These are phyloP conservation scores for Albizia julibrissin DNA, from an alignment of 306 rosid species.

Conservation along the genomic window DNA sequence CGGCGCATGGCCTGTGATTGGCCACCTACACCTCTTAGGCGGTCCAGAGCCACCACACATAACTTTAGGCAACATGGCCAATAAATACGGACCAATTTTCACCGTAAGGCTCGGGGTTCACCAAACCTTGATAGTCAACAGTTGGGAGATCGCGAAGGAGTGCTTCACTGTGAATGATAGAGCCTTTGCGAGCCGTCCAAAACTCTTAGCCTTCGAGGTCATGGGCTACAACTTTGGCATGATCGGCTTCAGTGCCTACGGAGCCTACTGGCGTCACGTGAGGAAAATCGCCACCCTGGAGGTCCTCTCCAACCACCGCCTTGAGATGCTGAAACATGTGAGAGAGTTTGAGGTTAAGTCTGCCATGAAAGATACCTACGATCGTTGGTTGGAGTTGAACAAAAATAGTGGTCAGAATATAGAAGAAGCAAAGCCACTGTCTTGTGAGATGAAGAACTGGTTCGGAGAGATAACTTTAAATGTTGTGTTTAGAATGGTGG, in stretches of 20 bases:
- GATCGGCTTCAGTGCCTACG: slow-evolving; percentile 37
- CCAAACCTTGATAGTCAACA: slow-evolving; percentile 12
- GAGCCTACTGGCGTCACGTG: slow-evolving; percentile 44
- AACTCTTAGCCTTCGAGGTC: not conserved
- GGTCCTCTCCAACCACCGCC: slow-evolving; percentile 29
- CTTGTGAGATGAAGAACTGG: slow-evolving; percentile 43
- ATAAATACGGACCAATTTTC: slow-evolving; percentile 29
- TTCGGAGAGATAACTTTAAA: slow-evolving; percentile 24
- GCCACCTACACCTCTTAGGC: not conserved
- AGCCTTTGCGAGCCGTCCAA: slow-evolving; percentile 16
- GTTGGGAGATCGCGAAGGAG: slow-evolving; percentile 29
- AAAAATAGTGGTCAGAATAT: not conserved
- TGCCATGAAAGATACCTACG: slow-evolving; percentile 24
- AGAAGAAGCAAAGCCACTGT: not conserved
- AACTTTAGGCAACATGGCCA: not conserved
- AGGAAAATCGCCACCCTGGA: slow-evolving; percentile 37
- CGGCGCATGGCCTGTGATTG: not conserved
- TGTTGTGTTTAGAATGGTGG: slow-evolving; percentile 22
- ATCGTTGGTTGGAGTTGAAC: not conserved
- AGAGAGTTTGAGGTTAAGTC: slow-evolving; percentile 26
- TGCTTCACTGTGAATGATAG: slow-evolving; percentile 3
- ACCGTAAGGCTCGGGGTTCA: not conserved
- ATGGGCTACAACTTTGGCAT: slow-evolving; percentile 25
- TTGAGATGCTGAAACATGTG: slow-evolving; percentile 28
- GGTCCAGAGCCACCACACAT: not conserved